Percentiles rank a stretch among this genome's conserved stretches.
phyloP scores from a whole-genome alignment of 306 rosid species.

The Prunus salicina region DNA sequence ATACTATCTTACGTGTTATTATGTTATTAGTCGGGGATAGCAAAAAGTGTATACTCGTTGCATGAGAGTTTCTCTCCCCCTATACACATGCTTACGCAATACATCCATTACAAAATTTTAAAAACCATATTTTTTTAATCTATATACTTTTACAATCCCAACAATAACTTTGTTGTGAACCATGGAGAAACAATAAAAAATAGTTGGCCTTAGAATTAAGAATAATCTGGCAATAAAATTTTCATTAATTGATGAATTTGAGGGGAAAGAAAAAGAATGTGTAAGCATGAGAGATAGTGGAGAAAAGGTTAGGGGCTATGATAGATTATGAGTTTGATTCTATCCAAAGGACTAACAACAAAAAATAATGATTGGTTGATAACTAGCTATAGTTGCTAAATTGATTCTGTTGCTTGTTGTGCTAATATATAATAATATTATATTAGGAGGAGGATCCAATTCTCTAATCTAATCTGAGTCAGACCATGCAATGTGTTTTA shows the following conservation, averaged over 20 bases:
- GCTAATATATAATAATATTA: background rate
- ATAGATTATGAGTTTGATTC: background rate
- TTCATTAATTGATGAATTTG: background rate
- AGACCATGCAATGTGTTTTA: constrained; percentile 8
- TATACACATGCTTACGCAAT: background rate
- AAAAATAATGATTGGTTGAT: background rate
- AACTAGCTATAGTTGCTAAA: background rate
- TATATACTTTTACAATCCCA: background rate
- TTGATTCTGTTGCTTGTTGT: constrained; percentile 10
- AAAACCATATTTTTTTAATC: background rate
- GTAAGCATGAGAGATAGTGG: background rate
- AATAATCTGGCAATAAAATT: background rate
- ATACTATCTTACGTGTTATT: too few species aligned
- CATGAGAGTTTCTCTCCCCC: too few species aligned
- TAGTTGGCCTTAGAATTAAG: background rate
- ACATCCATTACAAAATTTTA: background rate
- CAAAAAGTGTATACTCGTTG: too few species aligned
- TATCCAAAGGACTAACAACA: background rate
- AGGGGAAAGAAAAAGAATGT: background rate
- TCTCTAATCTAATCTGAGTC: constrained; percentile 2
- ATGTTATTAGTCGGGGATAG: accelerated
- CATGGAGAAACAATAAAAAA: background rate
- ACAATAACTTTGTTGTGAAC: constrained; percentile 3
- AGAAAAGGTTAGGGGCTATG: background rate
- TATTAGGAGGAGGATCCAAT: constrained; percentile 12